Conservation (phyloP, 306 rosid genomes). For the Citrullus colocynthis region DNA sequence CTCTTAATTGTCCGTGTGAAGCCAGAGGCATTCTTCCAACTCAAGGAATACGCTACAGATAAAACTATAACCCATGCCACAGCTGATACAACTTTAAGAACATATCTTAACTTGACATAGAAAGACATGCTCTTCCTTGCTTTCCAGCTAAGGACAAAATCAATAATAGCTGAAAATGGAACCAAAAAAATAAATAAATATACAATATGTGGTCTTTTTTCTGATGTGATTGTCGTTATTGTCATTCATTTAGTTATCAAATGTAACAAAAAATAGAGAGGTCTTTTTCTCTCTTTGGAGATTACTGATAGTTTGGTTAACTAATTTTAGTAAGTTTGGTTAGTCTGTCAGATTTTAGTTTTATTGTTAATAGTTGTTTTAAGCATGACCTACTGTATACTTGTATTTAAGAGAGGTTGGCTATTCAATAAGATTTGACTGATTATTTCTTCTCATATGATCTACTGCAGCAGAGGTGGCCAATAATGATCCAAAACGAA, state of each 20-base stretch:
- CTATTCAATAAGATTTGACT: background rate
- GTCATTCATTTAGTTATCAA: background rate
- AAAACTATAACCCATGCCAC: conserved; percentile 84
- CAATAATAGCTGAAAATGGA: conserved; percentile 54
- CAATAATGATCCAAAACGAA: background rate
- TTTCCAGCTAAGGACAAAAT: conserved; percentile 77
- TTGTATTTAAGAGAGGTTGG: background rate
- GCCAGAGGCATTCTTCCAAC: conserved; percentile 77
- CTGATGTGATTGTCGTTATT: background rate
- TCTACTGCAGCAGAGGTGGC: background rate
- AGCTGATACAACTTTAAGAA: conserved; percentile 52
- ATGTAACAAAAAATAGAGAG: background rate
- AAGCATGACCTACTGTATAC: background rate
- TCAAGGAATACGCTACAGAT: conserved; percentile 78
- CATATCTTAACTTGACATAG: conserved; percentile 68
- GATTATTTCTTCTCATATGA: background rate
- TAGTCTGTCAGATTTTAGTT: background rate
- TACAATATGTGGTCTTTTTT: background rate
- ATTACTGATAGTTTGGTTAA: background rate
- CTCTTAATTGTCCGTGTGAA: conserved; percentile 68
- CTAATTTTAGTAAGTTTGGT: background rate
- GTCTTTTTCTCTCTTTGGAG: background rate
- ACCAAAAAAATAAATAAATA: conserved; percentile 3
- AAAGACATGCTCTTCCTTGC: conserved; percentile 71
- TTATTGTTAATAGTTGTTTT: background rate